These are phyloP conservation scores for Ophiocordyceps robertsii DNA, from an alignment of 2,329 filamentous ascomycete genomes.

Conservation along the genomic window DNA sequence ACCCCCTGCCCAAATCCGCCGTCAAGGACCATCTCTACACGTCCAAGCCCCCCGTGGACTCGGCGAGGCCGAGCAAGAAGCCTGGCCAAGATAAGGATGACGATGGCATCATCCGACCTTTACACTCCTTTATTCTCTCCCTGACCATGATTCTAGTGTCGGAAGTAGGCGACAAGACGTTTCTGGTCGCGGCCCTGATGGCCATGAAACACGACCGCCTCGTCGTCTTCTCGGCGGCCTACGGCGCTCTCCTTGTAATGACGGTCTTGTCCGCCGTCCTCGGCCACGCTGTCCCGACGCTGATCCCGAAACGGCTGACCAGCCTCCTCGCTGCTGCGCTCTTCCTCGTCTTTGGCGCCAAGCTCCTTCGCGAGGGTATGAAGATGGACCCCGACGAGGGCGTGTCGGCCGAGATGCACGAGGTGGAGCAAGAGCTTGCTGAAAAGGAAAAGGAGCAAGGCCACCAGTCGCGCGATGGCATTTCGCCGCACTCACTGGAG, in stretches of 20 bases:
- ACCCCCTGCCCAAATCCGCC: constrained; percentile 51
- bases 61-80: constrained; percentile 14
- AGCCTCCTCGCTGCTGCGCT: constrained; percentile 73
- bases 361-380: constrained; percentile 74
- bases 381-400: constrained; percentile 83
- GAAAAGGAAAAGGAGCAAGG: constrained; percentile 77
- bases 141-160: constrained; percentile 97
- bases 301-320: constrained; percentile 84
- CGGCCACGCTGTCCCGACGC: constrained; percentile 78
- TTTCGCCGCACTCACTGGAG: constrained; percentile 67
- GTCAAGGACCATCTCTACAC: constrained; percentile 51
- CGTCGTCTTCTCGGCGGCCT: constrained; percentile 90
- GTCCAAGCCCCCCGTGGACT: constrained; percentile 7
- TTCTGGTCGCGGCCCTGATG: constrained; percentile 93
- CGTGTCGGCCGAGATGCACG: constrained; percentile 93
- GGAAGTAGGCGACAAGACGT: constrained; percentile 96
- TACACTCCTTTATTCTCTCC: constrained; percentile 83
- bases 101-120: constrained; percentile 58
- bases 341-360: constrained; percentile 81
- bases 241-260: constrained; percentile 83
- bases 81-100: constrained; percentile 23
- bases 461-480: constrained; percentile 46
- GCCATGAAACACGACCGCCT: constrained; percentile 95
- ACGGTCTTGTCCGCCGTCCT: constrained; percentile 86
- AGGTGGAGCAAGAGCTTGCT: constrained; percentile 86